Percentiles rank a stretch among this genome's conserved stretches.
Evolutionary conservation across 2,329 filamentous ascomycete genomes (phyloP).

Genomic region (Aspergillus sergii): DNA sequence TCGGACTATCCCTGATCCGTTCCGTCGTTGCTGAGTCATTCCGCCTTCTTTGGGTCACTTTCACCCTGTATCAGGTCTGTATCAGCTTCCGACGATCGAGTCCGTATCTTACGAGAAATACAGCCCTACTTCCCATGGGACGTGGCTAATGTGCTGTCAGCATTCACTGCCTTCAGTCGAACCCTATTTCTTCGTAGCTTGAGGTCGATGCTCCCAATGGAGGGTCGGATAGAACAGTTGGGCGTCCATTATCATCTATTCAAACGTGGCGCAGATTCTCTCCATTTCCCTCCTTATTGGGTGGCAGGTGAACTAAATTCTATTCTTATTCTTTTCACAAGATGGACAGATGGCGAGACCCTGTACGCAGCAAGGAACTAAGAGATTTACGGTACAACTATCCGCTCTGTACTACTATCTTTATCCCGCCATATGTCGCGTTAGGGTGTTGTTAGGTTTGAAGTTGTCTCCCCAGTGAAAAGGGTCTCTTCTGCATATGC

Average conservation of each 20-base stretch:
- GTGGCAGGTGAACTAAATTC: not conserved
- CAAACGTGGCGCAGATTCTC: constrained; percentile 14
- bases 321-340: constrained; percentile 3
- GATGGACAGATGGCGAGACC: constrained; percentile 2
- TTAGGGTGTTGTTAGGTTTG: not conserved
- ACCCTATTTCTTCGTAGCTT: not conserved
- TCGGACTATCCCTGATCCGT: constrained; percentile 5
- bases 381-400: not conserved
- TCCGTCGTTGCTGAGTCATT: constrained; percentile 8
- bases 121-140: not conserved
- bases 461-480: not conserved
- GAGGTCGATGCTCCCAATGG: not conserved
- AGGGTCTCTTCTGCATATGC: not conserved
- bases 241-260: not conserved
- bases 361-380: constrained; percentile 13
- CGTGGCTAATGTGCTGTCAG: constrained; percentile 5
- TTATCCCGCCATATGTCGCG: constrained; percentile 6
- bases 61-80: not conserved
- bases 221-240: not conserved
- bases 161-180: not conserved
- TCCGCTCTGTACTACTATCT: constrained; percentile 3
- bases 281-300: constrained; percentile 9
- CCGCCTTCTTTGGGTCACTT: not conserved
- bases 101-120: not conserved
- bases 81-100: not conserved